Evolutionary conservation across 768 basidiomycete genomes (phyloP), one percentile per base, ranked within the genome.

Genomic region (Russula lepida): DNA sequence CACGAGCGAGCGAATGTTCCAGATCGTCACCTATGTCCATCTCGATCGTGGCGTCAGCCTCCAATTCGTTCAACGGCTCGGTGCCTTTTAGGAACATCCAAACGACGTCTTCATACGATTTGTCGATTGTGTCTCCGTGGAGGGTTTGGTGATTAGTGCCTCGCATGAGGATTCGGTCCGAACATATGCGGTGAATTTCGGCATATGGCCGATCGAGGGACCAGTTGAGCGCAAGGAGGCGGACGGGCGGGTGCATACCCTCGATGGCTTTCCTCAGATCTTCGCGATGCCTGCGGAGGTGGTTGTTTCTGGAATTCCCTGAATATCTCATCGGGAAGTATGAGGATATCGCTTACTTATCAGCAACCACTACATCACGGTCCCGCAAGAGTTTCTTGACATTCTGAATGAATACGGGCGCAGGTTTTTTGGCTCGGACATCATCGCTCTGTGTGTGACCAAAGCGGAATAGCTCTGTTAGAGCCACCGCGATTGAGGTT

Each of bases 361-460:
- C 97, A 28, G 95, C 94, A 63, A 91, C 90, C 25, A 98, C 95
- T 0, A 98, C 83, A 60, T 89, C 79, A 53, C 89, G 75, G 0
- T 70, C 76, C 56, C 80, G 70, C 27, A 98, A 76, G 1, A 89
- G 77, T 0, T 75, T 69, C 15, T 74, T 68, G 41, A 97, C 88
- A 60, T 90, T 94, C 70, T 77, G 84, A 56, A 91, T 69, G 70
- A 95, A 95, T 2, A 70, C 63, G 0, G 84, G 78, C 0, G 79
- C 92, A 12, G 78, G 2, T 15, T 52, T 59, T 17, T 53, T 59
- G 6, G 41, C 58, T 21, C 78, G 76, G 4, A 98, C 80, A 68
- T 98, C 92, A 70, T 99, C 97, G 68, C 88, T 92, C 70, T 98
- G 97, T 0, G 90, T 92, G 70, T 98, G 97, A 1, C 81, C 93